Percentiles rank a stretch among this genome's conserved stretches.
Conservation (phyloP, 1,139 yeast species). For the Geotrichum restrictum region DNA sequence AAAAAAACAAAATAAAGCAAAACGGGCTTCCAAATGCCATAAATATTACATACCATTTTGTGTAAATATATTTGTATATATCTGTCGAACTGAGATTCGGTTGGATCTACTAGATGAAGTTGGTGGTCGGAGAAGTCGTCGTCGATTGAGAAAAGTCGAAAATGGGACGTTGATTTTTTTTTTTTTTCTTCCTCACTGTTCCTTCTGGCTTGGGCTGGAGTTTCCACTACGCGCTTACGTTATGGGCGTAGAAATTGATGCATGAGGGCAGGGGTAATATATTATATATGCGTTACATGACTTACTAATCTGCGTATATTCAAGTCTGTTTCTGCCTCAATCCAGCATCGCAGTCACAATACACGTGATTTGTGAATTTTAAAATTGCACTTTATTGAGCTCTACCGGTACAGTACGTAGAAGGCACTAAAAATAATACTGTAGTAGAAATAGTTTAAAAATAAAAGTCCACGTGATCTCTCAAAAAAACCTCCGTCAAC, state of each 20-base stretch:
- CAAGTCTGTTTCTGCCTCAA: too few relatives aligned
- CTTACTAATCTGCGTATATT: too few relatives aligned
- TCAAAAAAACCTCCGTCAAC: too few relatives aligned
- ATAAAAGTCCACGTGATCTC: too few relatives aligned
- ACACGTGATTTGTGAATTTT: too few relatives aligned
- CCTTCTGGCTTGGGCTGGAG: not conserved
- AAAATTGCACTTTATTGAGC: too few relatives aligned
- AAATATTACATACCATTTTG: constrained; percentile 17
- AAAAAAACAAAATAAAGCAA: not conserved
- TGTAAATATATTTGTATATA: not conserved
- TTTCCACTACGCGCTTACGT: not conserved
- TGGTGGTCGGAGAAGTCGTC: constrained; percentile 19
- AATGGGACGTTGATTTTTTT: constrained; percentile 7
- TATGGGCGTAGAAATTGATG: not conserved
- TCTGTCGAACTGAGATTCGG: constrained; percentile 16
- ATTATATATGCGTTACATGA: too few relatives aligned
- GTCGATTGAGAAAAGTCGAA: constrained; percentile 16
- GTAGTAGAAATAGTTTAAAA: too few relatives aligned
- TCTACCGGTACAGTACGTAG: too few relatives aligned
- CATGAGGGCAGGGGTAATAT: not conserved
- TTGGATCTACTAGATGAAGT: constrained; percentile 13
- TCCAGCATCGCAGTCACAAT: too few relatives aligned
- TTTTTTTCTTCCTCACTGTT: not conserved
- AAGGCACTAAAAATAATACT: too few relatives aligned
- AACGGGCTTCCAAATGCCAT: not conserved